Percentiles rank a stretch among this genome's conserved stretches.
phyloP scores from a whole-genome alignment of 2,329 filamentous ascomycete species.

The Fusarium transvaalense region DNA sequence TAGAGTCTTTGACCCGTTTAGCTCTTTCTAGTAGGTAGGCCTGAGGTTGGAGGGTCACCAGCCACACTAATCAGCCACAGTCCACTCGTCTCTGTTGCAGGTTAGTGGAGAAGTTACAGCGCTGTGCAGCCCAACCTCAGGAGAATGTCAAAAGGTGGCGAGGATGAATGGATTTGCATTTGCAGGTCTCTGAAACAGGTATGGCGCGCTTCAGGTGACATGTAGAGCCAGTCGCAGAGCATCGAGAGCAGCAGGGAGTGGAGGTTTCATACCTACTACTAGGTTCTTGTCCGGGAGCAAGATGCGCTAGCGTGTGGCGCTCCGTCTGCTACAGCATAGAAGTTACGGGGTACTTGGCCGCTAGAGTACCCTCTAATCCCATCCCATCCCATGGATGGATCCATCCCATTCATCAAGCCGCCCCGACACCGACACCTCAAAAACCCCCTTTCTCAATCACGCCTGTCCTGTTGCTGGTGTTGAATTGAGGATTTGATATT shows the following conservation, averaged over 20 bases:
- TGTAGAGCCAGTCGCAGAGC: constrained; percentile 37
- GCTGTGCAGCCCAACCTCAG: constrained; percentile 35
- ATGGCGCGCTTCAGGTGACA: constrained; percentile 47
- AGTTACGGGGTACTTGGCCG: constrained; percentile 46
- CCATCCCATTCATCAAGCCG: constrained; percentile 23
- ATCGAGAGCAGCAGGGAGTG: constrained; percentile 26
- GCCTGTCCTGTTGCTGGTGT: constrained; percentile 38
- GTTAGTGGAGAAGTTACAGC: constrained; percentile 31
- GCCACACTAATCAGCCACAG: constrained; percentile 14
- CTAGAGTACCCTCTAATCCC: constrained; percentile 27
- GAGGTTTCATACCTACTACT: neutral
- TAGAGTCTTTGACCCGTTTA: constrained; percentile 23
- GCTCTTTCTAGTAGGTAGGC: constrained; percentile 22
- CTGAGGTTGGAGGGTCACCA: constrained; percentile 20
- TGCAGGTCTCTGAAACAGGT: constrained; percentile 22
- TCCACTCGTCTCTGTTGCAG: constrained; percentile 19
- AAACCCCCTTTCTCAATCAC: constrained; percentile 49
- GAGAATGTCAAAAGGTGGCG: constrained; percentile 8
- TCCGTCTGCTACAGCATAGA: constrained; percentile 14
- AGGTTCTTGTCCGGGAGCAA: constrained; percentile 9
- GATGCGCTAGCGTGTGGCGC: constrained; percentile 42
- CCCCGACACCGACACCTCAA: constrained; percentile 45
- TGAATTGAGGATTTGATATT: constrained; percentile 32
- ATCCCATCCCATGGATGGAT: neutral
- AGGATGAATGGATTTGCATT: constrained; percentile 24